These are phyloP conservation scores for Candida xiaguanensis DNA, from an alignment of 805 yeast genomes.

Conservation along the genomic window DNA sequence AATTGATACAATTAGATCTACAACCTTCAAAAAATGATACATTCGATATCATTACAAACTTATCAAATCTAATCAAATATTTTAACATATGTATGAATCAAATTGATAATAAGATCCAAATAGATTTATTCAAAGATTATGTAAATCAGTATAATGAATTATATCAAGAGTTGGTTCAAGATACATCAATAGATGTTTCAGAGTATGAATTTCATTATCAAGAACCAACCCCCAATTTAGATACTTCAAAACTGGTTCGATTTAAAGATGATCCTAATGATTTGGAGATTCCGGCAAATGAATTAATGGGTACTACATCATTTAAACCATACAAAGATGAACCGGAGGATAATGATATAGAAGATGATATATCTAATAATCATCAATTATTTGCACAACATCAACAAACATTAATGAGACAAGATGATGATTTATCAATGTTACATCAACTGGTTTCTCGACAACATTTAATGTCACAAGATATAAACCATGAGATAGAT, in stretches of 20 bases:
- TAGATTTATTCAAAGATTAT: conserved; percentile 10
- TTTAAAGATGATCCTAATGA: conserved; percentile 28
- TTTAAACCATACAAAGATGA: conserved; percentile 37
- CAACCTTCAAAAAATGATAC: conserved; percentile 39
- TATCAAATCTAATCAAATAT: conserved; percentile 24
- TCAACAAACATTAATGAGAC: conserved; percentile 37
- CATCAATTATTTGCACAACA: conserved; percentile 41
- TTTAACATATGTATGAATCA: conserved; percentile 22
- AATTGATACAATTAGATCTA: conserved; percentile 25
- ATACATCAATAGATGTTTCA: conserved; percentile 24
- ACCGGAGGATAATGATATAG: conserved; percentile 8
- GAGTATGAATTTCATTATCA: conserved; percentile 24
- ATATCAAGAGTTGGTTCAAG: conserved; percentile 18
- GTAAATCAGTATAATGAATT: conserved; percentile 16
- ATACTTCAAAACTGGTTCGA: conserved; percentile 24
- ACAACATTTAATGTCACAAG: conserved; percentile 39
- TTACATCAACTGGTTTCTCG: conserved; percentile 31
- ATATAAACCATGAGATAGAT: conserved; percentile 37
- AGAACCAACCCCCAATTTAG: not conserved
- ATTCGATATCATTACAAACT: conserved; percentile 28
- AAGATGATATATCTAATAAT: conserved; percentile 16
- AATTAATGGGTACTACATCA: conserved; percentile 28
- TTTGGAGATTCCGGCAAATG: conserved; percentile 20
- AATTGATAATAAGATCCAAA: conserved; percentile 6
- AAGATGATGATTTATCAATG: conserved; percentile 32